A percentile compares a stretch with the other conserved stretches of the same genome.
These are phyloP conservation scores for Colletotrichum sp. DNA, from an alignment of 2,329 filamentous ascomycete species.

Conservation along the genomic window DNA sequence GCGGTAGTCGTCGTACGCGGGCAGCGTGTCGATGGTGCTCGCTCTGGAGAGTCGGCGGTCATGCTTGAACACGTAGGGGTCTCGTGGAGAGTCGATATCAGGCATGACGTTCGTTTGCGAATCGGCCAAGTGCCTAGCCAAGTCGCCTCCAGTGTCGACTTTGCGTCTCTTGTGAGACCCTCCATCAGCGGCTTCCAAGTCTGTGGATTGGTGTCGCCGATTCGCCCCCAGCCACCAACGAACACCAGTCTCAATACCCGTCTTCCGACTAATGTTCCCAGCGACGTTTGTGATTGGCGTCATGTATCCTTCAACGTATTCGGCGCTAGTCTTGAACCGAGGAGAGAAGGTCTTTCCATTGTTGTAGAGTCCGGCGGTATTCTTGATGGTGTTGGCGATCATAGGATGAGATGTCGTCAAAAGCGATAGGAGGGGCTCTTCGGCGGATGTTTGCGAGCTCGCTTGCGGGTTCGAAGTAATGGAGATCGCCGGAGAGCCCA, in stretches of 20 bases:
- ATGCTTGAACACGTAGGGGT: slow-evolving; percentile 28
- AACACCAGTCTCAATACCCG: slow-evolving; percentile 86
- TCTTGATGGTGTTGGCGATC: slow-evolving; percentile 83
- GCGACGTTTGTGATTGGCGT: slow-evolving; percentile 88
- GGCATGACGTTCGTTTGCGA: slow-evolving; percentile 18
- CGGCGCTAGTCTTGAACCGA: slow-evolving; percentile 84
- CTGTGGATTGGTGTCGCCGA: slow-evolving; percentile 55
- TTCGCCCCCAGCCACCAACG: slow-evolving; percentile 78
- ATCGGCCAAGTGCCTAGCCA: slow-evolving; percentile 17
- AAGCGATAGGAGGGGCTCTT: slow-evolving; percentile 84
- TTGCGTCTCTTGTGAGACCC: slow-evolving; percentile 64
- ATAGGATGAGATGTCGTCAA: slow-evolving; percentile 89
- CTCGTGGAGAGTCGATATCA: slow-evolving; percentile 21
- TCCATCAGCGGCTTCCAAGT: slow-evolving; percentile 49
- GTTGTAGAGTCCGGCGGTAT: slow-evolving; percentile 84
- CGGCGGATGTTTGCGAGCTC: slow-evolving; percentile 51
- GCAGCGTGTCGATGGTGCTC: slow-evolving; percentile 76
- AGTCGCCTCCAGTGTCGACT: slow-evolving; percentile 48
- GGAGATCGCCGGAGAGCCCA: slow-evolving; percentile 36
- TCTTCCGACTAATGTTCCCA: slow-evolving; percentile 80
- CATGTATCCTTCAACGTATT: slow-evolving; percentile 88
- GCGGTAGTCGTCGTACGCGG: slow-evolving; percentile 81
- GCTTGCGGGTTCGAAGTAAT: slow-evolving; percentile 36
- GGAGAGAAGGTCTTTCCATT: slow-evolving; percentile 91
- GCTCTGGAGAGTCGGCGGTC: slow-evolving; percentile 66